A percentile compares a stretch with the other conserved stretches of the same genome.
phyloP scores from a whole-genome alignment of 805 yeast genomes.

The Sungouiozyma intestinalis region DNA sequence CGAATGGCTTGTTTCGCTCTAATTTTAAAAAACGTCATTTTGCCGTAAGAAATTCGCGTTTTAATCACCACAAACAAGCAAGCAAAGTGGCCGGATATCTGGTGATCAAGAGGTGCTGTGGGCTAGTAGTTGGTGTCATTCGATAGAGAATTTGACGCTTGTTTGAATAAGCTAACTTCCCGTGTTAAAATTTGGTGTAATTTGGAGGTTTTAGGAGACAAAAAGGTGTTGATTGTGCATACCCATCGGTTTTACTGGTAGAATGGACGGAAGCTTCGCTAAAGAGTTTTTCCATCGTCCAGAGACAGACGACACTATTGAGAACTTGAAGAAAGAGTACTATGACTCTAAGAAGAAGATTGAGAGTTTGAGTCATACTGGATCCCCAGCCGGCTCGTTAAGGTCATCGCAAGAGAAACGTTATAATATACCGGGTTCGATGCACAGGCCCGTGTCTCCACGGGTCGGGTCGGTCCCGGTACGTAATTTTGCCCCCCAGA shows the following conservation, averaged over 20 bases:
- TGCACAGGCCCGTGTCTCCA: neutral
- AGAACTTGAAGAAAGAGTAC: constrained; percentile 21
- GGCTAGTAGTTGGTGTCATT: neutral
- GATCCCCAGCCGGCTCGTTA: neutral
- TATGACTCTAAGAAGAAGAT: constrained; percentile 19
- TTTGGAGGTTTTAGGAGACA: neutral
- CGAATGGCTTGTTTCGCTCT: neutral
- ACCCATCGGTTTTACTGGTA: neutral
- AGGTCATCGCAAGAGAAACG: neutral
- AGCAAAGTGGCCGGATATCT: too few relatives aligned
- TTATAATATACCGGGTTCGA: neutral
- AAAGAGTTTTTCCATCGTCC: constrained; percentile 14
- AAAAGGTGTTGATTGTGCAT: neutral
- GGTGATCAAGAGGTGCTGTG: too few relatives aligned
- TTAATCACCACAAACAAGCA: neutral
- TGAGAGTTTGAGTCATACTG: constrained; percentile 1
- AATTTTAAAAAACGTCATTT: neutral
- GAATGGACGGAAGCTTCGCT: constrained; percentile 3
- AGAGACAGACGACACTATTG: constrained; percentile 25
- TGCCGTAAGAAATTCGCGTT: neutral
- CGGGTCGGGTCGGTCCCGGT: neutral
- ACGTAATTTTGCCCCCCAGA: neutral
- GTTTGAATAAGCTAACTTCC: too few relatives aligned
- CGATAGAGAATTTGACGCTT: too few relatives aligned
- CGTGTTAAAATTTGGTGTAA: too few relatives aligned